phyloP scores from a whole-genome alignment of 2,329 filamentous ascomycete genomes.

The Aspergillus fructus region DNA sequence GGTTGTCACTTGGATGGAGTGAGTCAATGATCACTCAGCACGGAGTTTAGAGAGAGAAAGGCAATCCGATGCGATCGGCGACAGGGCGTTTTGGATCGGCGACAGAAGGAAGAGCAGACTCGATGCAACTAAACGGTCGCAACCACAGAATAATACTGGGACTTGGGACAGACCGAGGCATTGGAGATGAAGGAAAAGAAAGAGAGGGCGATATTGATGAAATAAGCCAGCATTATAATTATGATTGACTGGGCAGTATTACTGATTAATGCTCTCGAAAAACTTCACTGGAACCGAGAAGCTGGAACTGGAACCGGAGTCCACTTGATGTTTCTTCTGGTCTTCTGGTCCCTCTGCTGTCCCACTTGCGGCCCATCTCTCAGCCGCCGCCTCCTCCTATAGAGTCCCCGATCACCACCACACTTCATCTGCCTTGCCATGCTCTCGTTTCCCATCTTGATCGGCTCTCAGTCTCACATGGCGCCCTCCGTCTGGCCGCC shows the following conservation, averaged over 20 bases:
- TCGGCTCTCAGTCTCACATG: no score
- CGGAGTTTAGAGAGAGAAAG: background rate
- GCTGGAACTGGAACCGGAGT: background rate
- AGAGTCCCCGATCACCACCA: background rate
- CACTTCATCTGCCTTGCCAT: background rate
- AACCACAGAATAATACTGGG: background rate
- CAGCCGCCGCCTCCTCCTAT: background rate
- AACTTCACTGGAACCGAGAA: background rate
- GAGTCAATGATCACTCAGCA: conserved; percentile 2
- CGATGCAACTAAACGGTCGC: background rate
- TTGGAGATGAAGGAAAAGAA: background rate
- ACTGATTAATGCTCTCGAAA: no score
- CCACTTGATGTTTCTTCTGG: background rate
- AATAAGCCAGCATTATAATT: background rate
- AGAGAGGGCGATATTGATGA: background rate
- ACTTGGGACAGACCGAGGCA: background rate
- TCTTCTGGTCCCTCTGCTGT: background rate
- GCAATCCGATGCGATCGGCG: background rate
- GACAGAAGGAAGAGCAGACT: background rate
- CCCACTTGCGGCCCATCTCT: background rate
- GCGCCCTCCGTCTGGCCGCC: no score
- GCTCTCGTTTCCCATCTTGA: background rate
- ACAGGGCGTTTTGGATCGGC: background rate
- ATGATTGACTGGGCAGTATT: no score
- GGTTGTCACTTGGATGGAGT: background rate